Evolutionary conservation across 2,329 filamentous ascomycete genomes (phyloP).

Genomic region (Claviceps quebecensis): DNA sequence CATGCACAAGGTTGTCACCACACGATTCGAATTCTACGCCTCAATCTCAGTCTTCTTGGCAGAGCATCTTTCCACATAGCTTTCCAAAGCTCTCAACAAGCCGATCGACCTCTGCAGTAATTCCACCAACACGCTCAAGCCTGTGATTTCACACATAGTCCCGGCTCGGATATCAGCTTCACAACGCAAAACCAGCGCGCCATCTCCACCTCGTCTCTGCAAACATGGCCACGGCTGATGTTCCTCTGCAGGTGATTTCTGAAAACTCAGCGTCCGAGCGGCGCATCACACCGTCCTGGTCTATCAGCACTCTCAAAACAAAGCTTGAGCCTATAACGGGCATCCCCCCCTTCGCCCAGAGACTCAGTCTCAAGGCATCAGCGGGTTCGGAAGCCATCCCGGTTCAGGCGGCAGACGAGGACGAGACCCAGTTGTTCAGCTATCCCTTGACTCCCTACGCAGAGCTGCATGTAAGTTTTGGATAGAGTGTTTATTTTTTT

Average conservation of each 20-base stretch:
- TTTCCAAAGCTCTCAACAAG: neutral
- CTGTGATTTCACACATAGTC: neutral
- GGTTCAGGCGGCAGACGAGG: constrained; percentile 60
- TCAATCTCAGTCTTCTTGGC: neutral
- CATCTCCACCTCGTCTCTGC: neutral
- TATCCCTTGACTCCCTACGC: constrained; percentile 62
- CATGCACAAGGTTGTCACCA: too few relatives aligned
- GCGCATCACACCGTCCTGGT: constrained; percentile 85
- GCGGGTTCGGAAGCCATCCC: constrained; percentile 43
- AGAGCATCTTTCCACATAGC: neutral
- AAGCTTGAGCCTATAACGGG: constrained; percentile 91
- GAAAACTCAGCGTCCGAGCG: constrained; percentile 73
- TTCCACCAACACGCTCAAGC: neutral
- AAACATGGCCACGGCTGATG: constrained; percentile 54
- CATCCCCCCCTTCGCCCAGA: constrained; percentile 68
- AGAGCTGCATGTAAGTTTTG: constrained; percentile 60
- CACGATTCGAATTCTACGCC: too few relatives aligned
- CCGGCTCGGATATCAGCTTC: neutral
- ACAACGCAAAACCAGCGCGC: neutral
- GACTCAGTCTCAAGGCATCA: constrained; percentile 52
- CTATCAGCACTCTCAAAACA: constrained; percentile 65
- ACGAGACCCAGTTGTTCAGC: constrained; percentile 45
- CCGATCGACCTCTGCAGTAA: neutral
- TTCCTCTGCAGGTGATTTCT: constrained; percentile 62
- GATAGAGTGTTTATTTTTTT: constrained; percentile 9